Conservation (phyloP, 345 rosid genomes). For the Xanthoceras sorbifolium region DNA sequence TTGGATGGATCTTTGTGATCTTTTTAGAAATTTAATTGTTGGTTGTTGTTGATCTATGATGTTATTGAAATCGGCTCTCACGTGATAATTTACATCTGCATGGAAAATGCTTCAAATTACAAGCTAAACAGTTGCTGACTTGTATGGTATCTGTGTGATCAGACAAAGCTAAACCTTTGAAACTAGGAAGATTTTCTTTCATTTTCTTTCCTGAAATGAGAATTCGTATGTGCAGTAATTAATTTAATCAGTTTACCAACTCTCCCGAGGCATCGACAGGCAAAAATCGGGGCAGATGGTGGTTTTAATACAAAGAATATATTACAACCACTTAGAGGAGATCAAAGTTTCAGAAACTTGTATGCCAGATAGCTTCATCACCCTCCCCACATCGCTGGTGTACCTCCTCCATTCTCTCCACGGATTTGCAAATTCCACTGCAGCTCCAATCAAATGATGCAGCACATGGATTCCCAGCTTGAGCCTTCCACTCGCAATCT, state of each 20-base stretch:
- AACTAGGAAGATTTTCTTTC: conserved; percentile 1
- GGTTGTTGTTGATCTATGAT: too few relatives aligned
- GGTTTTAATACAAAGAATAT: conserved; percentile 26
- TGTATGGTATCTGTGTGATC: background rate
- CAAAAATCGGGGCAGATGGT: conserved; percentile 50
- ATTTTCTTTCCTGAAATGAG: conserved; percentile 12
- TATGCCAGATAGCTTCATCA: conserved; percentile 80
- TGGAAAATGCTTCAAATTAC: background rate
- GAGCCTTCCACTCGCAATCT: conserved; percentile 88
- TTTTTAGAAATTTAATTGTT: background rate
- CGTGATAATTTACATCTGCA: too few relatives aligned
- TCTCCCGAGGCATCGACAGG: conserved; percentile 36
- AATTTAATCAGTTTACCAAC: conserved; percentile 40
- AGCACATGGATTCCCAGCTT: conserved; percentile 76
- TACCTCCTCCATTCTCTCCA: conserved; percentile 70
- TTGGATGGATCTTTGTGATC: background rate
- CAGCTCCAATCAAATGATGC: conserved; percentile 87
- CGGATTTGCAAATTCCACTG: conserved; percentile 74
- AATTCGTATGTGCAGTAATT: conserved; percentile 36
- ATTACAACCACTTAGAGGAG: conserved; percentile 17
- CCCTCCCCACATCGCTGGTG: conserved; percentile 77
- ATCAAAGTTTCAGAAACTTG: conserved; percentile 54
- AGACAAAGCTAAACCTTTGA: background rate
- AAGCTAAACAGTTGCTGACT: background rate
- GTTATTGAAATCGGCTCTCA: too few relatives aligned